Base-by-base conservation (phyloP, 2,329 filamentous ascomycete species). In the Neopestalotiopsis clavispora region DNA sequence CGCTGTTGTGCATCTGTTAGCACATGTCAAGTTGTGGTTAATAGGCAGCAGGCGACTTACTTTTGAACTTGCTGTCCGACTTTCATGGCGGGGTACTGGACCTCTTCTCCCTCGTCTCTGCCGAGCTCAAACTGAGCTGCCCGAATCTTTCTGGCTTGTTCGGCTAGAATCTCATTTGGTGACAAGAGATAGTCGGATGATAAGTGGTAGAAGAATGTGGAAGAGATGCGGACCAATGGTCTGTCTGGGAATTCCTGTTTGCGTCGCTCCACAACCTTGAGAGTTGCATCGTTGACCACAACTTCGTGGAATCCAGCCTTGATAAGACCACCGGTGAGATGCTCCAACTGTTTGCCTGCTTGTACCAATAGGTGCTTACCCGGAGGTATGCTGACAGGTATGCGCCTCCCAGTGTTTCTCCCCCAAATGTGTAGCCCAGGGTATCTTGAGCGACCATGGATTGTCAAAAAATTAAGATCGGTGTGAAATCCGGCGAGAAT, bases 401-500 rank as follows among this genome's bases (percentile, higher is more conserved):
- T 89, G 71, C 85, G 84, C 70, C 81, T 82, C 59, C 88, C 88
- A 1, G 87, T 90, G 83, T 90, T 90, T 72, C 88, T 86, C 28
- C 87, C 88, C 88, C 88, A 90, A 74, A 90, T 86, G 80, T 90
- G 84, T 72, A 90, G 82, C 2, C 88, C 88, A 0, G 88, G 88
- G 73, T 89, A 90, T 69, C 88, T 86, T 38, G 86, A 89, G 72
- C 88, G 88, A 68, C 88, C 88, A 80, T 90, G 88, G 78, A 90
- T 90, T 72, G 88, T 90, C 66, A 90, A 82, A 76, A 90, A 90
- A 82, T 90, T 90, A 69, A 90, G 86, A 74, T 90, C 88, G 0
- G 88, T 90, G 77, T 90, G 88, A 81, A 90, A 90, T 52, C 88
- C 88, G 17, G 88, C 88, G 17, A 90, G 84, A 74, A 90, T 89